A percentile compares a stretch with the other conserved stretches of the same genome.
phyloP scores from a whole-genome alignment of 495 filamentous ascomycete species.

The Tuber indicum region DNA sequence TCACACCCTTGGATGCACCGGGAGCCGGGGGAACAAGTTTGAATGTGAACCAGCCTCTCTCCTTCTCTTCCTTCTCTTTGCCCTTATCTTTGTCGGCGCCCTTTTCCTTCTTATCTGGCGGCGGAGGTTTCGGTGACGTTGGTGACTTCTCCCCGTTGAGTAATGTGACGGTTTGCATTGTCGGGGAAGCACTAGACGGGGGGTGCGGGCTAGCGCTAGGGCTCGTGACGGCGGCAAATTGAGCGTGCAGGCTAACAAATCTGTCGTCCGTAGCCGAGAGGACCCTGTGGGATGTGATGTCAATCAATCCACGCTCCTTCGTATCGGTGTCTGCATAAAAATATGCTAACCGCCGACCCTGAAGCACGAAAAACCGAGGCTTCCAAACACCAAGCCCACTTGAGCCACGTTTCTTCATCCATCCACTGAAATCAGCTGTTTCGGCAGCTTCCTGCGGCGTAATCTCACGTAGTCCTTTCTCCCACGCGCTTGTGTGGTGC shows the following conservation, averaged over 20 bases:
- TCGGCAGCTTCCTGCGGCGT: conserved; percentile 75
- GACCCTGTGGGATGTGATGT: conserved; percentile 93
- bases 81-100: conserved; percentile 21
- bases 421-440: conserved; percentile 87
- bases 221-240: conserved; percentile 76
- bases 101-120: conserved; percentile 20
- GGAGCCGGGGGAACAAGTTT: conserved; percentile 88
- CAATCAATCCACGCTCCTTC: conserved; percentile 90
- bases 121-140: conserved; percentile 15
- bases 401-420: conserved; percentile 99
- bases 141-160: conserved; percentile 31
- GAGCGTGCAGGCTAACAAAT: conserved; percentile 81
- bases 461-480: conserved; percentile 75
- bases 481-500: conserved; percentile 80
- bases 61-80: conserved; percentile 33
- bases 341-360: conserved; percentile 84
- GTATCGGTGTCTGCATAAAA: conserved; percentile 91
- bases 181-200: conserved; percentile 53
- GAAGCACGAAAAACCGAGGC: conserved; percentile 83
- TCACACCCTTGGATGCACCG: conserved; percentile 83
- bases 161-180: conserved; percentile 43
- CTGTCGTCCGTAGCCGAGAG: conserved; percentile 90
- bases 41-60: conserved; percentile 70
- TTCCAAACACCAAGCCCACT: conserved; percentile 73
- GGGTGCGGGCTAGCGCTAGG: conserved; percentile 60